These are phyloP conservation scores for Immersiporthe knoxdaviesiana DNA, from an alignment of 2,329 filamentous ascomycete species.

Conservation along the genomic window DNA sequence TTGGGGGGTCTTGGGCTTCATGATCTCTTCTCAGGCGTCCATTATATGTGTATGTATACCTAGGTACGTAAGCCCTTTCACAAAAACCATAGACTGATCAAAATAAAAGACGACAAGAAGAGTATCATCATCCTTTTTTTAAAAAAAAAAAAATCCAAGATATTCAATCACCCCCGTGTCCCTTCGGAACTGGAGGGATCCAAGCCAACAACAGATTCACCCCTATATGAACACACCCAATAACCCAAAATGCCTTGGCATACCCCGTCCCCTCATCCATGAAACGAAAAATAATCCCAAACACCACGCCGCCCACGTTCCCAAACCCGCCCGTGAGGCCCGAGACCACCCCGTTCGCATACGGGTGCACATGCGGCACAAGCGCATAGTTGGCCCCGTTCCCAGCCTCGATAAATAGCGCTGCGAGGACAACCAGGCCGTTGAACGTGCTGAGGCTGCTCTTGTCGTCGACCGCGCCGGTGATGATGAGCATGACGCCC, in stretches of 20 bases:
- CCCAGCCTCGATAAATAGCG: constrained; percentile 80
- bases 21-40: too few species aligned
- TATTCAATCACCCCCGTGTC: too few species aligned
- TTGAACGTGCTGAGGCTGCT: constrained; percentile 64
- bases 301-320: constrained; percentile 84
- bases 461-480: constrained; percentile 60
- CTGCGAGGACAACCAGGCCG: constrained; percentile 75
- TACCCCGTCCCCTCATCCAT: constrained; percentile 65
- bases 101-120: too few species aligned
- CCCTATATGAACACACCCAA: constrained; percentile 73
- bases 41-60: too few species aligned
- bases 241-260: constrained; percentile 76
- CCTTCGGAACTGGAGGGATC: constrained; percentile 57
- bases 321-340: constrained; percentile 79
- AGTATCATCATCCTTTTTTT: too few species aligned
- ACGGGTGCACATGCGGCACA: constrained; percentile 83
- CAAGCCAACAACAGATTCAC: constrained; percentile 67
- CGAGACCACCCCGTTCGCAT: constrained; percentile 77
- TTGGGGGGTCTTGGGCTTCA: too few species aligned
- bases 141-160: too few species aligned
- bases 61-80: too few species aligned
- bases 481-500: constrained; percentile 63
- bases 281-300: constrained; percentile 83
- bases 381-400: constrained; percentile 88
- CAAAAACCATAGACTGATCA: too few species aligned